Base-by-base conservation (phyloP, 768 basidiomycete genomes). In the Clavulina sp. region DNA sequence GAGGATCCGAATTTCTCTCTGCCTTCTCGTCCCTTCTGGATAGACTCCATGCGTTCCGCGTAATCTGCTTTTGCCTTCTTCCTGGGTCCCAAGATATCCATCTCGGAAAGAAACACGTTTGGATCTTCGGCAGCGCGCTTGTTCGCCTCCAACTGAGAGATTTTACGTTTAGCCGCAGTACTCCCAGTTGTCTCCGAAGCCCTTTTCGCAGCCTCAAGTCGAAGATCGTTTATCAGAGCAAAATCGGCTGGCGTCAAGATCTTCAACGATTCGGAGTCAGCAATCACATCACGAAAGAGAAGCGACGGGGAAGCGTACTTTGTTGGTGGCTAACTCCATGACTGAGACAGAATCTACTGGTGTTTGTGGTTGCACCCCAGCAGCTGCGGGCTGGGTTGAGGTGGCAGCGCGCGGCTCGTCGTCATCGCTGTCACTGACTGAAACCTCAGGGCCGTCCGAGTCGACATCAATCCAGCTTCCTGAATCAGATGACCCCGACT, bases 181-280 rank as follows among this genome's bases (percentile, higher is more conserved):
- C 86, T 81, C 3, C 80, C 81, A 2, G 78, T 78, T 23, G 65
- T 65, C 60, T 86, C 78, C 4, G 84, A 78, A 0, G 77, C 78
- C 52, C 77, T 73, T 16, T 73, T 68, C 18, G 84, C 85, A 0
- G 81, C 85, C 66, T 87, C 73, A 48, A 87, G 73, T 2, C 82
- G 80, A 19, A 97, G 77, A 58, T 95, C 87, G 60, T 86, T 84
- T 49, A 97, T 72, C 49, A 95, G 65, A 0, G 84, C 84, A 62
- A 96, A 99, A 64, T 99, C 95, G 29, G 91, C 91, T 0, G 95
- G 95, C 0, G 95, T 97, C 40, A 97, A 76, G 60, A 99, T 97
- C 89, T 95, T 57, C 23, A 18, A 6, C 18, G 7, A 26, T 34
- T 31, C 7, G 24, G 36, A 4, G 41, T 58, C 48, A 59, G 50